phyloP scores from a whole-genome alignment of 2,329 filamentous ascomycete genomes.

The Bertia moriformis region DNA sequence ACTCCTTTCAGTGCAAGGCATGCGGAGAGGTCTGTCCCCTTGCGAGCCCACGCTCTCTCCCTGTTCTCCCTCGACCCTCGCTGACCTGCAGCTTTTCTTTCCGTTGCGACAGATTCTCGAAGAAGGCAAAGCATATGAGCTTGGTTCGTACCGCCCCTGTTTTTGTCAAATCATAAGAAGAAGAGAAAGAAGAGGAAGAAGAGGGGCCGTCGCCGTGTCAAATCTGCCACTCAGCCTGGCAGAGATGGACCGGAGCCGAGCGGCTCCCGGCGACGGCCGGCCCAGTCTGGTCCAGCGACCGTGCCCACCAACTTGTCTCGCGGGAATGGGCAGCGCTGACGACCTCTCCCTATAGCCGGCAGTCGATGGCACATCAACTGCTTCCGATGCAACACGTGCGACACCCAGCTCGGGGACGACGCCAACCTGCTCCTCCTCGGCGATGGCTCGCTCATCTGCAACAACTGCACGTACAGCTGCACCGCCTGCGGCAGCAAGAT shows the following conservation, averaged over 20 bases:
- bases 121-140: constrained; percentile 95
- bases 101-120: constrained; percentile 65
- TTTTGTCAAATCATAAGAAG: no score
- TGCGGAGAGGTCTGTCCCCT: constrained; percentile 64
- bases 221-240: not conserved
- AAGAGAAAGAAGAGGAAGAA: no score
- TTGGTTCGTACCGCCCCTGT: constrained; percentile 72
- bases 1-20: constrained; percentile 79
- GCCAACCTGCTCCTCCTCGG: constrained; percentile 92
- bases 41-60: not conserved
- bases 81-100: no score
- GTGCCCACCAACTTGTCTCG: constrained; percentile 7
- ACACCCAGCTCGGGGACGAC: constrained; percentile 90
- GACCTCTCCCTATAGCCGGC: constrained; percentile 47
- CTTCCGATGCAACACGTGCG: constrained; percentile 93
- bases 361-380: constrained; percentile 98
- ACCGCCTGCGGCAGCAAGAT: constrained; percentile 95
- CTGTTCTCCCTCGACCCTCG: constrained; percentile 5
- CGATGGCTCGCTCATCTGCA: constrained; percentile 95
- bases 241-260: constrained; percentile 1
- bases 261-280: constrained; percentile 2
- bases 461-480: constrained; percentile 98
- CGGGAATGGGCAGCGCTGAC: no score
- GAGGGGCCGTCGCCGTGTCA: no score
- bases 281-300: constrained; percentile 6